Conservation (phyloP, 805 yeast species). For the Alloascoidea africana region DNA sequence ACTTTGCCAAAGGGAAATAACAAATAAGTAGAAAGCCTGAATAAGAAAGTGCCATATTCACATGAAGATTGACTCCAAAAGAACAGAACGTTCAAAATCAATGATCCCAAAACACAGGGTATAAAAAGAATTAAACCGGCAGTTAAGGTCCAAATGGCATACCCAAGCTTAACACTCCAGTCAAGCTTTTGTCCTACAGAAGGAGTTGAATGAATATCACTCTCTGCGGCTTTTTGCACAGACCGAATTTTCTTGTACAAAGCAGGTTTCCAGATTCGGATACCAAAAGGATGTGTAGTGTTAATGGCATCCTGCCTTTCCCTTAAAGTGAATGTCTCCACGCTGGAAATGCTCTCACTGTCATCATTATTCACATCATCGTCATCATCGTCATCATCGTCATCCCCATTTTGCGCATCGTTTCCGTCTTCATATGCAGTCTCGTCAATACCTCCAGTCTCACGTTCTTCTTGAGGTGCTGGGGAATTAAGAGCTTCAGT, state of each 20-base stretch:
- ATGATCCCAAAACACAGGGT: slow-evolving; percentile 35
- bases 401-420: slow-evolving; percentile 10
- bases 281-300: slow-evolving; percentile 95
- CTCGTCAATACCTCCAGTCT: slow-evolving; percentile 7
- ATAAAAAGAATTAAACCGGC: slow-evolving; percentile 51
- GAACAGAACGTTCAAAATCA: slow-evolving; percentile 25
- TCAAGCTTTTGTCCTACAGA: slow-evolving; percentile 29
- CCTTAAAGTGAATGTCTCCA: slow-evolving; percentile 75
- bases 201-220: slow-evolving; percentile 75
- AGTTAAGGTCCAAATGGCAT: slow-evolving; percentile 57
- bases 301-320: slow-evolving; percentile 95
- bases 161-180: slow-evolving; percentile 50
- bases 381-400: slow-evolving; percentile 20
- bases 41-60: slow-evolving; percentile 46
- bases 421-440: slow-evolving; percentile 9
- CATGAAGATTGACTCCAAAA: slow-evolving; percentile 33
- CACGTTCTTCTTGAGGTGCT: slow-evolving; percentile 2
- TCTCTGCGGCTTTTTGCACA: slow-evolving; percentile 81
- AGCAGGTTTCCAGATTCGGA: slow-evolving; percentile 97
- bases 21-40: slow-evolving; percentile 54
- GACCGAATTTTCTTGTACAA: slow-evolving; percentile 85
- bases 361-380: slow-evolving; percentile 12
- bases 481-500: slow-evolving; percentile 4
- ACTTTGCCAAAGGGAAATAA: slow-evolving; percentile 83
- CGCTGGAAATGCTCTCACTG: slow-evolving; percentile 24